Conservation (phyloP, 2,329 filamentous ascomycete species). For the Colletotrichum somersetense region DNA sequence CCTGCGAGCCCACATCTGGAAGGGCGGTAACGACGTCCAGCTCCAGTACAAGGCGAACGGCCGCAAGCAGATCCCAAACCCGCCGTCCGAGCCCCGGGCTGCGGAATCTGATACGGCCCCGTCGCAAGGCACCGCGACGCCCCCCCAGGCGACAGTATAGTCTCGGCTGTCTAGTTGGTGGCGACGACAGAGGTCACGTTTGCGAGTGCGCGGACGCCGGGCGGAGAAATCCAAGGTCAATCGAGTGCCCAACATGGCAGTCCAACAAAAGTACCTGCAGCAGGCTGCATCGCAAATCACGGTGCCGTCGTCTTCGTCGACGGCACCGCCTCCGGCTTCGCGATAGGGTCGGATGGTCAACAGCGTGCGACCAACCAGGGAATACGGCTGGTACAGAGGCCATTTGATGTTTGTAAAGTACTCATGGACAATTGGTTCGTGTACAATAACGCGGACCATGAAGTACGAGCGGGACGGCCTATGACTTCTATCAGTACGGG, state of each 20-base stretch:
- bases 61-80: slow-evolving; percentile 71
- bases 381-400: slow-evolving; percentile 6
- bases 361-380: slow-evolving; percentile 6
- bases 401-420: neutral
- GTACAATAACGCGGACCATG: neutral
- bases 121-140: slow-evolving; percentile 34
- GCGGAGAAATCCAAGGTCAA: neutral
- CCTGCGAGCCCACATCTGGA: slow-evolving; percentile 92
- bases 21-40: slow-evolving; percentile 91
- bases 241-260: neutral
- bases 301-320: neutral
- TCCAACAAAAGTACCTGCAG: slow-evolving; percentile 5
- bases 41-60: slow-evolving; percentile 94
- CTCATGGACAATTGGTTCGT: slow-evolving; percentile 12
- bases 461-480: slow-evolving; percentile 8
- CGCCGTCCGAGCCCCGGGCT: slow-evolving; percentile 42
- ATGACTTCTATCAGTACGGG: slow-evolving; percentile 35
- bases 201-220: neutral
- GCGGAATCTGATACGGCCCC: slow-evolving; percentile 31
- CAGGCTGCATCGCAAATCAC: slow-evolving; percentile 10
- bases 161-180: slow-evolving; percentile 4
- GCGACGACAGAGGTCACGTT: neutral
- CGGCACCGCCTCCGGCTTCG: neutral
- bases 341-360: slow-evolving; percentile 16
- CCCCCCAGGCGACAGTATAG: slow-evolving; percentile 25